Evolutionary conservation across 139 green algal genomes (phyloP), one percentile per base, ranked within the genome.

Genomic region (Chlamydomonas sp.): DNA sequence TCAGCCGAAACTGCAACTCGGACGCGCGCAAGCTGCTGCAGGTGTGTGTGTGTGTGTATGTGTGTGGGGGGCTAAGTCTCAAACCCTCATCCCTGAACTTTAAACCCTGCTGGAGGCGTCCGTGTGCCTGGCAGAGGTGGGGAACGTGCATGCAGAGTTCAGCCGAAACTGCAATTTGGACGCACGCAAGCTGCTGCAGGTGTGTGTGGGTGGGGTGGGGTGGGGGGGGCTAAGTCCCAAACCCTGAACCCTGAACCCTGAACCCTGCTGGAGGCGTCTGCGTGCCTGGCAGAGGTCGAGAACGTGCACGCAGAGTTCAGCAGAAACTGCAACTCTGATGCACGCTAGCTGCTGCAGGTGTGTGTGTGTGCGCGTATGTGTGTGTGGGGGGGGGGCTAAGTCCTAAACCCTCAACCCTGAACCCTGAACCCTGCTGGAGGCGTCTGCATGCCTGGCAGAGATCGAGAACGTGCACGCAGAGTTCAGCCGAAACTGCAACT

Each of bases 401-500:
- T 63, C 29, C 20, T 16, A 20, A 63, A 24, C 54, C 13, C 65
- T 37, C 16, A 20, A 33, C 5, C 33, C 69, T 8, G 13, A 48
- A 13, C 47, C 65, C 35, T 35, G 69, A 30, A 10, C 39, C 30
- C 8, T 72, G 36, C n/a, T n/a, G n/a, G n/a, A n/a, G n/a, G n/a
- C n/a, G n/a, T n/a, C n/a, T n/a, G n/a, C n/a, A n/a, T n/a, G n/a
- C n/a, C n/a, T 35, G 10, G 28, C 28, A 62, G 70, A 77, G 37
- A 48, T 78, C 43, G 22, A 67, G 35, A 65, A 49, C 33, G 73
- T 83, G 30, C 66, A 81, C 31, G 64, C 71, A 26, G 74, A 84
- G 65, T 81, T 58, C 57, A 77, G 66, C 61, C 75, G 78, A 36
- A 84, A 85, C 72, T 65, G 43, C 72, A 88, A 88, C 71, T 78